Evolutionary conservation across 2,329 filamentous ascomycete genomes (phyloP).

Genomic region (Diplodia mutila): DNA sequence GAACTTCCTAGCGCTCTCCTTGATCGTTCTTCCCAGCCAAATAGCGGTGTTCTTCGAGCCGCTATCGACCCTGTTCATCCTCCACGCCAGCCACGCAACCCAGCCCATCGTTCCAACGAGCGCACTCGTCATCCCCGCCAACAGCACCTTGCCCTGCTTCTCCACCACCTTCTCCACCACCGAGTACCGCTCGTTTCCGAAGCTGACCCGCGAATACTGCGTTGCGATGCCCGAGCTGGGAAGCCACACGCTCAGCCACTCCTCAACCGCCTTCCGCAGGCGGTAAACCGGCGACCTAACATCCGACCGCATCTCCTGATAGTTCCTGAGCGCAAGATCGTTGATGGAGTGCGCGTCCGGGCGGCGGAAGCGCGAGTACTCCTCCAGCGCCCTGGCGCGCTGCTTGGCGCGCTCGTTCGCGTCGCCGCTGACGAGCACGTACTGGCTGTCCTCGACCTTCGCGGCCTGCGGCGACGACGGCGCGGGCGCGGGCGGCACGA

Average conservation of each 20-base stretch:
- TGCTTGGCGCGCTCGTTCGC: conserved; percentile 33
- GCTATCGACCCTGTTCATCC: background rate
- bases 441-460: conserved; percentile 27
- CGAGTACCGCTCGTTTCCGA: conserved; percentile 89
- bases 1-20: conserved; percentile 12
- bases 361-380: conserved; percentile 75
- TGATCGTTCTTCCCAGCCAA: conserved; percentile 17
- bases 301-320: conserved; percentile 87
- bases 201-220: conserved; percentile 89
- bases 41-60: conserved; percentile 4
- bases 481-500: conserved; percentile 44
- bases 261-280: conserved; percentile 83
- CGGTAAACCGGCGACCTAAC: conserved; percentile 79
- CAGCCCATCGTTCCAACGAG: conserved; percentile 7
- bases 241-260: conserved; percentile 74
- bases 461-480: background rate
- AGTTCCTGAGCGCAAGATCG: conserved; percentile 87
- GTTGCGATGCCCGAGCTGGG: conserved; percentile 86
- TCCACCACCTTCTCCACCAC: conserved; percentile 74
- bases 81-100: conserved; percentile 18
- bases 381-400: conserved; percentile 60
- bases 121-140: conserved; percentile 4
- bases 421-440: conserved; percentile 51
- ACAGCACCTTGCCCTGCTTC: conserved; percentile 61
- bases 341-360: conserved; percentile 88